phyloP scores from a whole-genome alignment of 2,329 filamentous ascomycete species.

The Penicillium sp. region DNA sequence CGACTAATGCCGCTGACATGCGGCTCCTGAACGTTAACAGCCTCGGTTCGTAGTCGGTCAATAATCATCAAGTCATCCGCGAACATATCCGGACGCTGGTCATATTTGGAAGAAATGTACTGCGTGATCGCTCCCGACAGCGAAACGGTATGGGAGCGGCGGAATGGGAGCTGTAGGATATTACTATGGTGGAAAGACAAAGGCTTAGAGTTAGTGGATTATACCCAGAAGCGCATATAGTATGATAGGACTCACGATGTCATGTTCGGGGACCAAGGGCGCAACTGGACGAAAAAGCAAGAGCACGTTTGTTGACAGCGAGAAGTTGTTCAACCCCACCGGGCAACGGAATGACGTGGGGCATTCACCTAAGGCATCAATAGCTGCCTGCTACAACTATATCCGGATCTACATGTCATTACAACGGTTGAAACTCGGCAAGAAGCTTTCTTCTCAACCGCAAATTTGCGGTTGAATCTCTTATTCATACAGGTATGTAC shows the following conservation, averaged over 20 bases:
- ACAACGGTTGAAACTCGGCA: too few species aligned
- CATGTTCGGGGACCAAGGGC: conserved; percentile 24
- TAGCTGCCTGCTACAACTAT: neutral
- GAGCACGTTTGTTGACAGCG: conserved; percentile 28
- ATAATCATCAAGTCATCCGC: conserved; percentile 79
- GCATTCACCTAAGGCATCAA: conserved; percentile 23
- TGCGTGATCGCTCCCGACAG: conserved; percentile 79
- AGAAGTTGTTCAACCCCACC: conserved; percentile 24
- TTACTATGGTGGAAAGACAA: conserved; percentile 29
- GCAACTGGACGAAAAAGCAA: conserved; percentile 10
- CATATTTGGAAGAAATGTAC: conserved; percentile 97
- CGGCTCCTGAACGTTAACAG: conserved; percentile 81
- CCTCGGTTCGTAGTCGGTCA: conserved; percentile 73
- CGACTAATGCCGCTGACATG: conserved; percentile 81
- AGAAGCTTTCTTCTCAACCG: too few species aligned
- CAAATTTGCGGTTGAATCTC: too few species aligned
- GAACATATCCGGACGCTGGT: conserved; percentile 98
- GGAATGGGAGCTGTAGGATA: conserved; percentile 74
- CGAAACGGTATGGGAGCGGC: conserved; percentile 71
- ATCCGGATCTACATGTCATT: neutral
- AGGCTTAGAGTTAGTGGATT: conserved; percentile 2
- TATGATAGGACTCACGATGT: conserved; percentile 32
- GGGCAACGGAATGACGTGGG: conserved; percentile 31
- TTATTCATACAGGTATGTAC: neutral
- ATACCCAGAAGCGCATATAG: neutral